Evolutionary conservation across 31 red algal species (phyloP).

Genomic region (Odonthalia washingtoniensis): DNA sequence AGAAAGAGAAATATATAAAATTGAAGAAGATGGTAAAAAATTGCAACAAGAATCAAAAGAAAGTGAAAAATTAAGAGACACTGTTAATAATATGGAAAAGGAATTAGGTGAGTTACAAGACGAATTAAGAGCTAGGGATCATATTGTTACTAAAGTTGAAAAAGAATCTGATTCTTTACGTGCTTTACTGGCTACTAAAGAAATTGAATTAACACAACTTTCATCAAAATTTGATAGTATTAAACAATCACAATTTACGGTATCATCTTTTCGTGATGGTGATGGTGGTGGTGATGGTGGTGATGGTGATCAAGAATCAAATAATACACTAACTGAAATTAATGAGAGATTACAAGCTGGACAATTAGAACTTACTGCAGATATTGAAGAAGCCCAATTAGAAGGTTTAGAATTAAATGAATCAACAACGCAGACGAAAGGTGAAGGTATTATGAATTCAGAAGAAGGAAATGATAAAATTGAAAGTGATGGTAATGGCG

Average conservation of each 20-base stretch:
- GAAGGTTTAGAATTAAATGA: background rate
- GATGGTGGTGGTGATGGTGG: background rate
- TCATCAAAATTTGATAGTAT: background rate
- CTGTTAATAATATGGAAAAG: background rate
- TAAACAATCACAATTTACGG: no score
- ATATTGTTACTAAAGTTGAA: background rate
- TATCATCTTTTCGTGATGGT: background rate
- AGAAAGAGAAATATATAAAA: background rate
- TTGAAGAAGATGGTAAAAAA: background rate
- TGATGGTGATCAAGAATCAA: background rate
- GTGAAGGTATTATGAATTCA: no score
- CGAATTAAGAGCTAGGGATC: background rate
- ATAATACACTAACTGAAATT: background rate
- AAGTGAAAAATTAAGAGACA: background rate
- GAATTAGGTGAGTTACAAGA: background rate
- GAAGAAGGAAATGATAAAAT: no score
- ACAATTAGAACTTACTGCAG: background rate
- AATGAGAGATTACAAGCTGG: background rate
- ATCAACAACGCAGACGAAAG: no score
- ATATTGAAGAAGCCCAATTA: background rate
- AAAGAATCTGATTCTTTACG: background rate
- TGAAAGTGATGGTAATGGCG: no score
- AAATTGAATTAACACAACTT: background rate
- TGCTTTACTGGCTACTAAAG: background rate
- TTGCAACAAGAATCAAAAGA: background rate